Percentiles rank a stretch among this genome's conserved stretches.
Conservation (phyloP, 176 grass and related monocot genomes). For the Phoenix dactylifera region DNA sequence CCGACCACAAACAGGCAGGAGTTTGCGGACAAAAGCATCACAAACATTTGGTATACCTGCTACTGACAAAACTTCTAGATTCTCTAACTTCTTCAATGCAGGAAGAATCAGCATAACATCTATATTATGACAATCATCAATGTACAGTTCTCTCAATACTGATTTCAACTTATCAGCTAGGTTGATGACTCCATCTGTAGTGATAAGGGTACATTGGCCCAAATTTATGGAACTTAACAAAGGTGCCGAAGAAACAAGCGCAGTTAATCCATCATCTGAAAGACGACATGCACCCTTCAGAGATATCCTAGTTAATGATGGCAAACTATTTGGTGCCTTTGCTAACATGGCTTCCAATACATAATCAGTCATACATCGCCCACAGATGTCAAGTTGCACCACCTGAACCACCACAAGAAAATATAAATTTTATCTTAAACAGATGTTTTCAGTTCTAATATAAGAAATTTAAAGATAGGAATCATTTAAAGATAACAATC, state of each 20-base stretch:
- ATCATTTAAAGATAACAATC: too few relatives aligned
- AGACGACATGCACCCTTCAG: constrained; percentile 12
- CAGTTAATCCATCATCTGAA: not conserved
- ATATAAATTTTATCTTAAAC: too few relatives aligned
- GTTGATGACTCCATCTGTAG: not conserved
- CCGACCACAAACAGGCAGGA: constrained; percentile 2
- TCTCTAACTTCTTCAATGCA: not conserved
- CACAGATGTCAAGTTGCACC: constrained; percentile 1
- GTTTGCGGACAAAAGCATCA: not conserved
- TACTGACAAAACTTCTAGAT: constrained; percentile 3
- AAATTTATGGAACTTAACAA: constrained; percentile 4
- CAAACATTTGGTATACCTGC: not conserved
- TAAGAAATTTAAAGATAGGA: too few relatives aligned
- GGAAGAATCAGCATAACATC: constrained; percentile 7
- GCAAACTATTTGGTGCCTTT: not conserved
- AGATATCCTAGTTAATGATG: not conserved
- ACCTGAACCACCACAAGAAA: not conserved
- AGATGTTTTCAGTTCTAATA: too few relatives aligned
- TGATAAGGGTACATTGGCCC: constrained; percentile 3
- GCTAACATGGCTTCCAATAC: not conserved
- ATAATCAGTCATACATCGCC: constrained; percentile 7
- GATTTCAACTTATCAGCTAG: not conserved
- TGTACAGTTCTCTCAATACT: constrained; percentile 4
- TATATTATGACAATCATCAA: not conserved
- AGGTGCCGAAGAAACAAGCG: not conserved